Evolutionary conservation across 106 monocot species (phyloP), one percentile per base, ranked within the genome.

Genomic region (Triglochin maritima): DNA sequence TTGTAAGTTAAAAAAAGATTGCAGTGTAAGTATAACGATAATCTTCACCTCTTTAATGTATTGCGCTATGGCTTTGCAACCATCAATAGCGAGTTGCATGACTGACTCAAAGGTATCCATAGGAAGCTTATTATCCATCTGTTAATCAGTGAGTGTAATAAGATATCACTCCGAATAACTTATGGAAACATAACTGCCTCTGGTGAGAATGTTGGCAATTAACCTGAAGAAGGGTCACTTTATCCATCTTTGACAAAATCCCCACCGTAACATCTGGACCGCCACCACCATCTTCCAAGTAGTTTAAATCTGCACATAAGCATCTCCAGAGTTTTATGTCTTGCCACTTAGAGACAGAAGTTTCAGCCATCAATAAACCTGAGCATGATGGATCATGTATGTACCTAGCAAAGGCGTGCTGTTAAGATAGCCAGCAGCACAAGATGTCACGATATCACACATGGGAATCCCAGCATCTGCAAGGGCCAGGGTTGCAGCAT

Each of bases 401-500:
- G 29, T 54, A 98, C 96, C 96, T 6, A 98, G 81, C 67, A 98
- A 81, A 74, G 91, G 88, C 62, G 84, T 82, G 53, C 65, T 76
- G 49, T 84, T 82, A 16, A 98, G 88, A 84, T 85, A 93, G 69
- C 92, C 92, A 77, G 92, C 83, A 75, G 79, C 77, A 49, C 92
- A 93, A 43, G 96, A 98, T n/a, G 96, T 88, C 10, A 98, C 82
- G 73, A 98, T 68, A 69, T 98, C 96, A 66, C 81, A 71, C 96
- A 98, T 98, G 52, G 96, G 96, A 74, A 98, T 88, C 45, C 91
- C 88, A 64, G 96, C 96, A 82, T 98, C 96, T 44, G 96, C 91
- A 68, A 98, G 83, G 7, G 96, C 96, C 64, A 98, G 58, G 53
- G 91, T 98, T 61, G 96, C 96, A 76, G 96, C 96, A 86, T 98